Evolutionary conservation across 306 rosid species (phyloP).

Genomic region (Cicer bijugum): DNA sequence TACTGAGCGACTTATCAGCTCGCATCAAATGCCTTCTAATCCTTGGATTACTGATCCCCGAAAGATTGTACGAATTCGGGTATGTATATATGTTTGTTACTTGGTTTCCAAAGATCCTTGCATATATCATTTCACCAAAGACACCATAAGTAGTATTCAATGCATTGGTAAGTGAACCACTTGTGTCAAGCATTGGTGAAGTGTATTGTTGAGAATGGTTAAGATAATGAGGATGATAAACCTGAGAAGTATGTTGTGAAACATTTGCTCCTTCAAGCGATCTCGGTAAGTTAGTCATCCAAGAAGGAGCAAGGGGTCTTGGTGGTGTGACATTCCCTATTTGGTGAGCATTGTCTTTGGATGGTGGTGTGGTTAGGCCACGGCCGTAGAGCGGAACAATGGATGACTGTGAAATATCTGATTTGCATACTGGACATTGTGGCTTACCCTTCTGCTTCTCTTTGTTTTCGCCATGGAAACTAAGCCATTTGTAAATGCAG

Average conservation of each 20-base stretch:
- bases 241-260: conserved; percentile 47
- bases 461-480: conserved; percentile 46
- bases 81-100: conserved; percentile 61
- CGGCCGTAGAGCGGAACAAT: conserved; percentile 79
- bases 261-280: conserved; percentile 28
- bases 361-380: conserved; percentile 51
- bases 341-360: conserved; percentile 50
- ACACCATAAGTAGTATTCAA: conserved; percentile 57
- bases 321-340: conserved; percentile 59
- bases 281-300: conserved; percentile 47
- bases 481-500: conserved; percentile 90
- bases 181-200: conserved; percentile 49
- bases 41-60: conserved; percentile 61
- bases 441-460: conserved; percentile 46
- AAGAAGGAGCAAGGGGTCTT: conserved; percentile 65
- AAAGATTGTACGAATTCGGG: conserved; percentile 65
- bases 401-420: conserved; percentile 66
- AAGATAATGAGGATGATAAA: conserved; percentile 47
- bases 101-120: conserved; percentile 73
- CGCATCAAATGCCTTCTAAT: conserved; percentile 69
- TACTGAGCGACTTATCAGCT: conserved; percentile 71
- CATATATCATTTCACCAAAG: conserved; percentile 73
- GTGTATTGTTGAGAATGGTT: conserved; percentile 47
- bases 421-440: conserved; percentile 89
- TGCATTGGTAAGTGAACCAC: conserved; percentile 47